phyloP scores from a whole-genome alignment of 2,329 filamentous ascomycete species.

The Fusarium haematococcum region DNA sequence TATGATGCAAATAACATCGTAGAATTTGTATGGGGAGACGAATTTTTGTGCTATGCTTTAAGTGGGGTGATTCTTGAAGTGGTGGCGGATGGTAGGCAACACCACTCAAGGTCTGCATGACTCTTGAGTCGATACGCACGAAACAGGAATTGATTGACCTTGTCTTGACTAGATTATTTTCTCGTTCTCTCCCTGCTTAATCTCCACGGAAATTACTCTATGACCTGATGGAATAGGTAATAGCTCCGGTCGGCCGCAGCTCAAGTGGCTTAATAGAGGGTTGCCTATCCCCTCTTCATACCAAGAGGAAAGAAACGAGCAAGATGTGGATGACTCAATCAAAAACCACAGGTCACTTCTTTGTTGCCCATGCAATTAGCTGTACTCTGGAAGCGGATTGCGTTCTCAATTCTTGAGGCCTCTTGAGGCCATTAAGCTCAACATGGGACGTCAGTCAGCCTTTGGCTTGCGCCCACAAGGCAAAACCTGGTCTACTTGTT shows the following conservation, averaged over 20 bases:
- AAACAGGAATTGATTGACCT: background rate
- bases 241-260: background rate
- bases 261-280: background rate
- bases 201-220: background rate
- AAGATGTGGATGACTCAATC: background rate
- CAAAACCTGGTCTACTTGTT: background rate
- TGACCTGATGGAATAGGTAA: background rate
- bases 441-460: background rate
- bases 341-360: no score
- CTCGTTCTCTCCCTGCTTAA: background rate
- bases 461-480: background rate
- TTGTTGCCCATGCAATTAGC: background rate
- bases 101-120: background rate
- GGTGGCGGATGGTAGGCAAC: no score
- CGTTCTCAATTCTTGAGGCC: background rate
- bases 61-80: no score
- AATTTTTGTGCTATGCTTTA: no score
- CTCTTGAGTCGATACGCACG: background rate
- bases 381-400: background rate
- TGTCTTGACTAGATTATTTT: background rate
- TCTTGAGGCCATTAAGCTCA: background rate
- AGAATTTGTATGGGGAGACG: no score
- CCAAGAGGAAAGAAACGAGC: background rate
- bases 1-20: no score
- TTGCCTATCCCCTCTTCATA: background rate